A percentile compares a stretch with the other conserved stretches of the same genome.
These are phyloP conservation scores for Cutaneotrichosporon sp. DNA, from an alignment of 1,284 basidiomycete species.

Conservation along the genomic window DNA sequence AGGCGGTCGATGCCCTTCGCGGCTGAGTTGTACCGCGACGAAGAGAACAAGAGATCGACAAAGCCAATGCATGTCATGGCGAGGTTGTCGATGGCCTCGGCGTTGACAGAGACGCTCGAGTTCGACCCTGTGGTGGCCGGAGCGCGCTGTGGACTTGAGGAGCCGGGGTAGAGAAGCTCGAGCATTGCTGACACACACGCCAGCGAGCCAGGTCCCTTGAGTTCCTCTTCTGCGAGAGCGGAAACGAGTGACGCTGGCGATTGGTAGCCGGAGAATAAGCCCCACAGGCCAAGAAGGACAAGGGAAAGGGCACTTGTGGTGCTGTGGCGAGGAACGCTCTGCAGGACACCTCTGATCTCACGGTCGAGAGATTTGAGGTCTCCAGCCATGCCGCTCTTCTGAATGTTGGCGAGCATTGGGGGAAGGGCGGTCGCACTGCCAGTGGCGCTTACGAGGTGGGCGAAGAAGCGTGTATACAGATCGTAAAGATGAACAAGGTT, in stretches of 20 bases:
- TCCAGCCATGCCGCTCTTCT: constrained; percentile 21
- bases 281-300: constrained; percentile 47
- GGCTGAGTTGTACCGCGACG: constrained; percentile 14
- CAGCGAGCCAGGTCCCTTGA: constrained; percentile 32
- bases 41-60: constrained; percentile 35
- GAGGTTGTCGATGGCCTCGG: constrained; percentile 41
- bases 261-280: constrained; percentile 36
- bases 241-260: constrained; percentile 40
- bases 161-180: constrained; percentile 40
- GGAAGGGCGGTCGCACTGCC: constrained; percentile 21
- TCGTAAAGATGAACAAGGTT: constrained; percentile 45
- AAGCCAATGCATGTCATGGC: constrained; percentile 45
- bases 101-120: constrained; percentile 29
- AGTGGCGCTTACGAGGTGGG: constrained; percentile 38
- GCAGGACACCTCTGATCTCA: constrained; percentile 39
- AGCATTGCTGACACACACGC: constrained; percentile 38
- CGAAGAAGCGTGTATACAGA: constrained; percentile 43
- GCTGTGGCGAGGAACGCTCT: constrained; percentile 34
- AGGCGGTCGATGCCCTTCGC: constrained; percentile 20
- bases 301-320: constrained; percentile 43
- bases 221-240: constrained; percentile 43
- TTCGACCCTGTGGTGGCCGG: neutral
- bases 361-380: constrained; percentile 28
- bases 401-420: constrained; percentile 29
- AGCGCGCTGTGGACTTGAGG: constrained; percentile 12